Evolutionary conservation across 164 flowering plant genomes (phyloP), one percentile per base, ranked within the genome.

Genomic region (Magnolia kwangsiensis): DNA sequence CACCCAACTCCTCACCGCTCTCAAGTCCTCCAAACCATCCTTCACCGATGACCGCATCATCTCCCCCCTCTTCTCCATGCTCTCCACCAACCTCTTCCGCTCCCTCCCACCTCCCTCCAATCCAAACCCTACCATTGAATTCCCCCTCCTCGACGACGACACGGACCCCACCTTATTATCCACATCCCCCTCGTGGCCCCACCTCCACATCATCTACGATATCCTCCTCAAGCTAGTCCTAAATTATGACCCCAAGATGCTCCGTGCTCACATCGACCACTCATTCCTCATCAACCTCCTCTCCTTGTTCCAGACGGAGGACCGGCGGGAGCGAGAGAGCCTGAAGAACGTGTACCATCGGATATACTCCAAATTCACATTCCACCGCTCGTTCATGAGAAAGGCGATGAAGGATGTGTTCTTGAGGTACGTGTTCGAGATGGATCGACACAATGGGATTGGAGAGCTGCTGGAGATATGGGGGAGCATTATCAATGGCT

Each of bases 401-500:
- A 91, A 91, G 72, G 76, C 91, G 0, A 91, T 92, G 93, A 90
- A 74, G 20, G 90, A 90, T 71, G 88, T 84, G 20, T 89, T 92
- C 81, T 72, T 90, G 76, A 79, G 77, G 64, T 89, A 81, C 73
- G 79, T 82, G 7, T 89, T 82, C 31, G 93, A 88, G 79, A 73
- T 78, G 7, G 93, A 89, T 68, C 82, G 84, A 67, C 95, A 91
- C 50, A 67, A 74, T 37, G 95, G 95, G 1, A 86, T 92, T 2
- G 88, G 85, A 7, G 97, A 92, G 45, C 24, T 92, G 79, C 86
- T 92, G 6, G 95, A 92, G 86, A 90, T 91, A 50, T 91, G 90
- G 88, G 97, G 95, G 55, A 90, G 89, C 55, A 91, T 92, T 49
- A 90, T 92, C 61, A 91, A 91, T 67, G 95, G 97, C 1, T 91